Evolutionary conservation across 768 basidiomycete genomes (phyloP).

Genomic region (Tulasnella sp.): DNA sequence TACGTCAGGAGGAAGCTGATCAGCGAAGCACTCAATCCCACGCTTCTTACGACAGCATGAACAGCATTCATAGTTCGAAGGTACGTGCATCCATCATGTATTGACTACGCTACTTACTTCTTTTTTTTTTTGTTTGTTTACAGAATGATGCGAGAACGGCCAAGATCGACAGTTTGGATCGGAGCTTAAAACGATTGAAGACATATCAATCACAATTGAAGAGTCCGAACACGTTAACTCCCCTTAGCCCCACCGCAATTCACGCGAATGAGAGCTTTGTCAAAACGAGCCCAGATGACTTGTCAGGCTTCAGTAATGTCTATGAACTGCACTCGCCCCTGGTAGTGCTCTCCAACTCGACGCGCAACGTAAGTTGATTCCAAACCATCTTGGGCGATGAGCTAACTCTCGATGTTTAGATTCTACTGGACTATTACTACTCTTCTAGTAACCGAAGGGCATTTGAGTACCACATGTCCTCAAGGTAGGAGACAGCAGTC

Average conservation of each 20-base stretch:
- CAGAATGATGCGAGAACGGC: too few species aligned
- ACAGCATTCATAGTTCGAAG: too few species aligned
- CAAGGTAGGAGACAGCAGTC: slow-evolving; percentile 40
- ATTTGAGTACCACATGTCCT: slow-evolving; percentile 81
- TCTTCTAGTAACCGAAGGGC: slow-evolving; percentile 64
- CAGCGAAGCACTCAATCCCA: background rate
- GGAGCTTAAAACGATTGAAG: too few species aligned
- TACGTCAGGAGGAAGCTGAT: background rate
- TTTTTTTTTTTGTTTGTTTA: too few species aligned
- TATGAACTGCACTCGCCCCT: slow-evolving; percentile 84
- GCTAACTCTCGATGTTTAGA: slow-evolving; percentile 33
- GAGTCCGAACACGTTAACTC: too few species aligned
- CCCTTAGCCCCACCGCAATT: too few species aligned
- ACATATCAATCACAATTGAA: too few species aligned
- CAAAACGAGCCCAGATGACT: slow-evolving; percentile 41
- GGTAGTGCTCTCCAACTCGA: slow-evolving; percentile 61
- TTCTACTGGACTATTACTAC: slow-evolving; percentile 81
- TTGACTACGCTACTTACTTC: too few species aligned
- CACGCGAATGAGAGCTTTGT: too few species aligned
- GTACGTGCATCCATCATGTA: too few species aligned
- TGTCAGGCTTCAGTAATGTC: slow-evolving; percentile 78
- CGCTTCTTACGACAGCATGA: background rate
- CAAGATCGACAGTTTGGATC: too few species aligned
- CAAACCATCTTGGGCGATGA: too few species aligned
- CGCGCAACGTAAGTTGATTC: slow-evolving; percentile 55